Evolutionary conservation across 176 grass and related monocot species (phyloP).

Genomic region (Oryza glaberrima): DNA sequence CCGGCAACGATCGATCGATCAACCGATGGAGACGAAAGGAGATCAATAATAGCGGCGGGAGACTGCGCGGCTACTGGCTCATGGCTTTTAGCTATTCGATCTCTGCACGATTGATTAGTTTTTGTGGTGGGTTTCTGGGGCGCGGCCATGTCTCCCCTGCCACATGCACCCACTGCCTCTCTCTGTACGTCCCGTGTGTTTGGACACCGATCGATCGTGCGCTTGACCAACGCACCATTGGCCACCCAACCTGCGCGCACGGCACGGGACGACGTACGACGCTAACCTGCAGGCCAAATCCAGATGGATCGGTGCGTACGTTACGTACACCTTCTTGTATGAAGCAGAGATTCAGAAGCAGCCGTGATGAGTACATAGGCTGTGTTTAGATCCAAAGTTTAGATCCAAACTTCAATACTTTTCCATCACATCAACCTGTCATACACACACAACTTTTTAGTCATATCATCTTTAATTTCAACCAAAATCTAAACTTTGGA

Average conservation of each 20-base stretch:
- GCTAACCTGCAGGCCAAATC: neutral
- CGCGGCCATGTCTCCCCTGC: constrained; percentile 45
- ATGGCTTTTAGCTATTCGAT: too few relatives aligned
- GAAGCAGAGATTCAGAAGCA: too few relatives aligned
- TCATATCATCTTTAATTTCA: too few relatives aligned
- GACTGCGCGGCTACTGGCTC: neutral
- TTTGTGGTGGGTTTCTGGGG: neutral
- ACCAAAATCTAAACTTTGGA: too few relatives aligned
- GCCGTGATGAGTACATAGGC: too few relatives aligned
- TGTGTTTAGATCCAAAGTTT: too few relatives aligned
- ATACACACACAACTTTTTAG: too few relatives aligned
- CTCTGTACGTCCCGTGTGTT: neutral
- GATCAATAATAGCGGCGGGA: neutral
- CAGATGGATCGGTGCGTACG: neutral
- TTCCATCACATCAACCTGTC: too few relatives aligned
- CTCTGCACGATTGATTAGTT: neutral
- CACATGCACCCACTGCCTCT: constrained; percentile 5
- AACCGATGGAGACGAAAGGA: neutral
- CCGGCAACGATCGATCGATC: neutral
- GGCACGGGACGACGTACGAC: too few relatives aligned
- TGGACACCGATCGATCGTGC: constrained; percentile 1
- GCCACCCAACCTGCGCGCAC: too few relatives aligned
- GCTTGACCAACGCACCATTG: neutral
- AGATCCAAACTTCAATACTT: too few relatives aligned
- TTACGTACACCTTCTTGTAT: neutral